A percentile compares a stretch with the other conserved stretches of the same genome.
phyloP scores from a whole-genome alignment of 2,329 filamentous ascomycete species.

The Xylaria sp. region DNA sequence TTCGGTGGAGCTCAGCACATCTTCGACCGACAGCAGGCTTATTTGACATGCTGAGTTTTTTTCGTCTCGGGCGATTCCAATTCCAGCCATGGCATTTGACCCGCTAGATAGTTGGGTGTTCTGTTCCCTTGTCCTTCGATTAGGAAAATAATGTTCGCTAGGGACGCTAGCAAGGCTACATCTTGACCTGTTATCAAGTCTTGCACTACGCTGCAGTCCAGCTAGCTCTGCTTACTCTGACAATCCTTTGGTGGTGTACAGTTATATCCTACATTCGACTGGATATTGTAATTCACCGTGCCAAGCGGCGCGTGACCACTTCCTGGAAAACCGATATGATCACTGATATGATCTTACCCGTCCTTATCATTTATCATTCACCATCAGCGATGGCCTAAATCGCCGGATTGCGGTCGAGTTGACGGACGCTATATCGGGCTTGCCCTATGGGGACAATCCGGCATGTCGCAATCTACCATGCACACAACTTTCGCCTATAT shows the following conservation, averaged over 20 bases:
- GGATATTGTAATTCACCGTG: conserved; percentile 15
- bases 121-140: conserved; percentile 8
- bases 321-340: conserved; percentile 18
- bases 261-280: conserved; percentile 2
- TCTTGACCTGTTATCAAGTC: conserved; percentile 25
- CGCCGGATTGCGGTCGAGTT: conserved; percentile 16
- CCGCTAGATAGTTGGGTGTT: conserved; percentile 1
- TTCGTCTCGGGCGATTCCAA: conserved; percentile 27
- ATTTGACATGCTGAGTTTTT: conserved; percentile 26
- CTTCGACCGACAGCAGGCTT: conserved; percentile 19
- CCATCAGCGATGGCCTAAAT: conserved; percentile 11
- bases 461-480: conserved; percentile 29
- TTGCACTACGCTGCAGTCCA: conserved; percentile 13
- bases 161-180: conserved; percentile 19
- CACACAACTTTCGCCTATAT: conserved; percentile 4
- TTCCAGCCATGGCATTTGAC: conserved; percentile 22
- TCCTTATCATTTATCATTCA: conserved; percentile 13
- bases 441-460: conserved; percentile 46
- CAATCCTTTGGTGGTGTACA: conserved; percentile 7
- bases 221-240: conserved; percentile 34
- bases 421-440: conserved; percentile 40
- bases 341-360: conserved; percentile 19
- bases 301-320: conserved; percentile 22
- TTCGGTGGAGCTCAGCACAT: conserved; percentile 21
- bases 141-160: conserved; percentile 4